Evolutionary conservation across 495 filamentous ascomycete genomes (phyloP).

Genomic region (Copromyces sp.): DNA sequence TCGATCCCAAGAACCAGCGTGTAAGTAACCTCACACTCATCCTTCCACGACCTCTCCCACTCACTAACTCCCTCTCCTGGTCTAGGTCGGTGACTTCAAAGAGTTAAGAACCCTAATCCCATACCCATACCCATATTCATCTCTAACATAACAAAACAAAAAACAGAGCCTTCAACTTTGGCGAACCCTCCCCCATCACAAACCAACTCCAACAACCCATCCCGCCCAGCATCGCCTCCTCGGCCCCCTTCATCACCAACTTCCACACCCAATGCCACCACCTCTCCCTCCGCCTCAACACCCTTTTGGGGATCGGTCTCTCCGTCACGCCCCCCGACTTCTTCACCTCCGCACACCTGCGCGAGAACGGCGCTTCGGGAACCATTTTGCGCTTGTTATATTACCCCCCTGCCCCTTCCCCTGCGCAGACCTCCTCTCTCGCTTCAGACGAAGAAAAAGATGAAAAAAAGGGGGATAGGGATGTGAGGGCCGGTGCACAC

Average conservation of each 20-base stretch:
- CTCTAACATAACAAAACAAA: too few relatives aligned
- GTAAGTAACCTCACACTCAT: slow-evolving; percentile 30
- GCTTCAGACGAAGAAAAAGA: neutral
- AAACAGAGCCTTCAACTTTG: slow-evolving; percentile 70
- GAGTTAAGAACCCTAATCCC: slow-evolving; percentile 28
- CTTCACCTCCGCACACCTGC: slow-evolving; percentile 66
- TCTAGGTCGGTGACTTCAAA: slow-evolving; percentile 80
- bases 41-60: neutral
- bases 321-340: slow-evolving; percentile 46
- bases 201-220: slow-evolving; percentile 72
- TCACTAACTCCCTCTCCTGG: neutral
- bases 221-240: slow-evolving; percentile 48
- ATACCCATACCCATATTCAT: too few relatives aligned
- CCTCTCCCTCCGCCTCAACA: slow-evolving; percentile 61
- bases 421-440: neutral
- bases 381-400: slow-evolving; percentile 76
- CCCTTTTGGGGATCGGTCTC: slow-evolving; percentile 66
- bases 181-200: slow-evolving; percentile 50
- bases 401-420: slow-evolving; percentile 54
- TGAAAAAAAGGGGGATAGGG: slow-evolving; percentile 30
- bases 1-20: slow-evolving; percentile 76
- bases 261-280: slow-evolving; percentile 64
- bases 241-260: slow-evolving; percentile 45
- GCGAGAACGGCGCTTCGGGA: slow-evolving; percentile 48
- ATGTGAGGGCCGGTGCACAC: slow-evolving; percentile 77